phyloP scores from a whole-genome alignment of 495 filamentous ascomycete genomes.

The Neurospora sp. region DNA sequence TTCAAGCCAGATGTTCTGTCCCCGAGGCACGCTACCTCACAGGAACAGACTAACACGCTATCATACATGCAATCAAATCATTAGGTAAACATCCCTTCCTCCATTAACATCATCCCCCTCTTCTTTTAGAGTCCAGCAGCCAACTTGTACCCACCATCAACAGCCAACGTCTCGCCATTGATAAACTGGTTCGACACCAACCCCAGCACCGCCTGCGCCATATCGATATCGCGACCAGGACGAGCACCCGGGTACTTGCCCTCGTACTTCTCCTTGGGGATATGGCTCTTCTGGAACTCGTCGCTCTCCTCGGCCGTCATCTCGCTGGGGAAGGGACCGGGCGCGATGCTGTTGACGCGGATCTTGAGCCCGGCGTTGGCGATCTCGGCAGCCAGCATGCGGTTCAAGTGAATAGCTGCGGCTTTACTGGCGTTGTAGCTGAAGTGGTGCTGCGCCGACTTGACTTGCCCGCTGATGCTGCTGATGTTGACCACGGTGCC shows the following conservation, averaged over 20 bases:
- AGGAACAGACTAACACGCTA: background rate
- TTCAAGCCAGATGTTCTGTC: background rate
- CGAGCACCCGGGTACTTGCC: conserved; percentile 47
- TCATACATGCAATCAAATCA: background rate
- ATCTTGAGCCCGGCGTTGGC: conserved; percentile 39
- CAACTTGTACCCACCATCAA: conserved; percentile 49
- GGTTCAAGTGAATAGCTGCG: conserved; percentile 60
- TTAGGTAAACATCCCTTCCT: background rate
- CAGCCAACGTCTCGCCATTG: conserved; percentile 56
- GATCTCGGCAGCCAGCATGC: conserved; percentile 35
- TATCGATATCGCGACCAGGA: conserved; percentile 63
- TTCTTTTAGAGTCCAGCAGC: conserved; percentile 10
- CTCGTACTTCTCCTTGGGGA: conserved; percentile 52
- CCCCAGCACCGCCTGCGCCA: conserved; percentile 58
- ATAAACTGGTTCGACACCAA: conserved; percentile 58
- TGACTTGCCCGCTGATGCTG: conserved; percentile 45
- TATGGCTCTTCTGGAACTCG: conserved; percentile 51
- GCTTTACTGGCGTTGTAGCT: conserved; percentile 68
- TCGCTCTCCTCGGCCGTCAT: conserved; percentile 52
- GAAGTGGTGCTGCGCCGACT: conserved; percentile 63
- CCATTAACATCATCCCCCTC: background rate
- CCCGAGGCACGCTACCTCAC: background rate
- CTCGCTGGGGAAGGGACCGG: conserved; percentile 64
- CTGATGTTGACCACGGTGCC: conserved; percentile 52
- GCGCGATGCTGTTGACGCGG: conserved; percentile 63